A percentile compares a stretch with the other conserved stretches of the same genome.
phyloP scores from a whole-genome alignment of 2,329 filamentous ascomycete genomes.

The Aureobasidium leucospermi region DNA sequence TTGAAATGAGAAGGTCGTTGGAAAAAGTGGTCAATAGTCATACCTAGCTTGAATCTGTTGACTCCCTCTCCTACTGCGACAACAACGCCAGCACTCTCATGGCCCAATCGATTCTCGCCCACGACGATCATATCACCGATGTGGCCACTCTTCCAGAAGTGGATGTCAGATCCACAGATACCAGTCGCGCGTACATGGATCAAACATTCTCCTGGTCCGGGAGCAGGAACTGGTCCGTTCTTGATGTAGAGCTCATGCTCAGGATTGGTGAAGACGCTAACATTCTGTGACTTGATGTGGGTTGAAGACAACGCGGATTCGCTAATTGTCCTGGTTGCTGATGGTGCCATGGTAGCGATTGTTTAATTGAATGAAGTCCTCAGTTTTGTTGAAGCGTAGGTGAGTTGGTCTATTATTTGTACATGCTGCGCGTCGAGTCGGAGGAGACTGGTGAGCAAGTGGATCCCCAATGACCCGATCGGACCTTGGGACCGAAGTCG shows the following conservation, averaged over 20 bases:
- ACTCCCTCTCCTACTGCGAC: conserved; percentile 51
- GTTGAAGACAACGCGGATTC: neutral
- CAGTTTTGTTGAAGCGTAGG: too few species aligned
- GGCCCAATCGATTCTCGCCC: conserved; percentile 57
- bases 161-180: conserved; percentile 22
- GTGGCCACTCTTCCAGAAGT: conserved; percentile 59
- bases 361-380: too few species aligned
- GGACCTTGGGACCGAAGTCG: too few species aligned
- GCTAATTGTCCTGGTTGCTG: neutral
- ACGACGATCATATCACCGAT: conserved; percentile 56
- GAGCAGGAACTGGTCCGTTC: neutral
- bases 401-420: too few species aligned
- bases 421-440: too few species aligned
- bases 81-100: conserved; percentile 57
- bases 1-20: too few species aligned
- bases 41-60: conserved; percentile 36
- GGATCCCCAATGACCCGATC: too few species aligned
- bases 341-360: neutral
- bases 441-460: too few species aligned
- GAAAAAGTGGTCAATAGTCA: conserved; percentile 15
- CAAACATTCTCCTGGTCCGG: neutral
- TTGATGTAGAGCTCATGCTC: neutral
- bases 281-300: neutral
- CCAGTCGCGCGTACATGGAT: neutral
- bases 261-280: neutral